Evolutionary conservation across 2,329 filamentous ascomycete genomes (phyloP), one percentile per base, ranked within the genome.

Genomic region (Podosphaera xanthii): DNA sequence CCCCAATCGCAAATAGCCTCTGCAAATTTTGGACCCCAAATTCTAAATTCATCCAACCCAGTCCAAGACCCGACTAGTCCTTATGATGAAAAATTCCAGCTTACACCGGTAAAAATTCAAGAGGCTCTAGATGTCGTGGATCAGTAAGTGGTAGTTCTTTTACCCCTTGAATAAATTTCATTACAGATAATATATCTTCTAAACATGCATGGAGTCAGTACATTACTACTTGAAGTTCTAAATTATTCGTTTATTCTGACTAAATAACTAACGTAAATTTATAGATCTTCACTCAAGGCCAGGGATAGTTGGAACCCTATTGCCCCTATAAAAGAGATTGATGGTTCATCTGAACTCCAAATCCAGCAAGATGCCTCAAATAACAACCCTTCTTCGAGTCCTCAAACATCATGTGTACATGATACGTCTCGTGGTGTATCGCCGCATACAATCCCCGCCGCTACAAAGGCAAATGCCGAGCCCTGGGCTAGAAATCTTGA

Each of bases 171-270:
- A 71, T 87, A 87, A 40, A 79, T 84, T 42, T 77, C 78, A 59
- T 84, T 82, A 70, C 74, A 80, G 1, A 76, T 76, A 59, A 84
- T 82, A 22, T 85, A 92, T 5, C 72, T 78, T 62, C 86, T 90
- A 65, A 92, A 92, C 78, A 80, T 79, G 69, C 76, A 75, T 8
- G 76, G 89, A 4, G 87, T 94, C 73, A 71, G 79, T 34, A 84
- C 94, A 72, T 75, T 94, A 7, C 74, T 89, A 55, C 76, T 80
- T 63, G 79, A 85, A 69, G 76, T 82, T 40, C 10, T 40, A 10
- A 6, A 5, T 40, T 10, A 10, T 10, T 6, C 5, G 5, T 40
- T 40, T 10, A 40, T 40, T 40, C 10, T 40, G 5, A 40, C 36
- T 62, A 75, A 77, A 69, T 68, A 71, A 22, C 65, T 68, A 58